These are phyloP conservation scores for Globisporangium radiosum DNA, from an alignment of 352 stramenopile species.

Conservation along the genomic window DNA sequence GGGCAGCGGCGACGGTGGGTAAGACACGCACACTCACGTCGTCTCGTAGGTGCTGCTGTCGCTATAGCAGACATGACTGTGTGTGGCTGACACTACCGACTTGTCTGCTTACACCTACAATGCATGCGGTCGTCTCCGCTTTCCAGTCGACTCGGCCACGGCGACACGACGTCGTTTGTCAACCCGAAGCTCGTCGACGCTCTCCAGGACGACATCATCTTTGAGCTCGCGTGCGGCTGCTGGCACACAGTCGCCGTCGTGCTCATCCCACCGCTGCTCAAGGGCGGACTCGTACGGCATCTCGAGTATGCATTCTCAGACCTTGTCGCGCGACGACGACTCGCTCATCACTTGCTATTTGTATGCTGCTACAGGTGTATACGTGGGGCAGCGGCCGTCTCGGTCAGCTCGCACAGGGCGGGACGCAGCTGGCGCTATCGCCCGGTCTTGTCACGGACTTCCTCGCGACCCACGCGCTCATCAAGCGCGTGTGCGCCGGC, in stretches of 20 bases:
- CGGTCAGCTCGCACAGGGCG: slow-evolving; percentile 72
- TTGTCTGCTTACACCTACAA: background rate
- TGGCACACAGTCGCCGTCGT: slow-evolving; percentile 90
- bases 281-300: slow-evolving; percentile 57
- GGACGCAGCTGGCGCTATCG: slow-evolving; percentile 53
- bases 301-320: no score
- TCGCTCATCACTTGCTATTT: background rate
- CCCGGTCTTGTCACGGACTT: slow-evolving; percentile 82
- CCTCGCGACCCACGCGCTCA: slow-evolving; percentile 68
- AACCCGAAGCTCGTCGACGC: slow-evolving; percentile 69
- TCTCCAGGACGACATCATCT: slow-evolving; percentile 67
- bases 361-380: slow-evolving; percentile 41
- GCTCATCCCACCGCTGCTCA: slow-evolving; percentile 78
- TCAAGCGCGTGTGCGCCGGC: slow-evolving; percentile 80
- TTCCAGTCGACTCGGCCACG: slow-evolving; percentile 60
- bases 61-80: background rate
- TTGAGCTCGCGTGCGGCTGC: slow-evolving; percentile 70
- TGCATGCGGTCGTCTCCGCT: background rate
- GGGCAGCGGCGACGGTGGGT: slow-evolving; percentile 82
- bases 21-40: slow-evolving; percentile 9
- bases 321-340: background rate
- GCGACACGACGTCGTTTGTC: slow-evolving; percentile 61
- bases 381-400: slow-evolving; percentile 92
- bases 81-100: background rate
- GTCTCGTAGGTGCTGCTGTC: background rate